Conservation (phyloP, 2,329 filamentous ascomycete species). For the Dichotomopilus funicola region DNA sequence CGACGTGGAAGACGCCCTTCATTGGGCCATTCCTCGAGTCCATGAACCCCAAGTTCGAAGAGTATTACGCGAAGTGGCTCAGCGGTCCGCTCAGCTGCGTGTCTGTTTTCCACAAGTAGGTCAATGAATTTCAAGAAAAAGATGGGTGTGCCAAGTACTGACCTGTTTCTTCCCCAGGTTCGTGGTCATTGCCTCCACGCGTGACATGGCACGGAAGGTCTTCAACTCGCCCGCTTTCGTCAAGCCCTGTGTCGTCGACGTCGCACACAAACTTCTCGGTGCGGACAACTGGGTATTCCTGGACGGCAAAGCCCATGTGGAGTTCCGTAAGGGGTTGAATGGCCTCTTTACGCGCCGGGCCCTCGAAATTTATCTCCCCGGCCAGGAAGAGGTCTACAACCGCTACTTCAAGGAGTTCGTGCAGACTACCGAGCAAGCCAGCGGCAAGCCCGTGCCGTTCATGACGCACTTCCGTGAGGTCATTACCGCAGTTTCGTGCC, state of each 20-base stretch:
- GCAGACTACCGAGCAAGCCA: conserved; percentile 63
- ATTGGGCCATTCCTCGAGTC: conserved; percentile 96
- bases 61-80: conserved; percentile 88
- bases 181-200: conserved; percentile 90
- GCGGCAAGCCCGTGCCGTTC: conserved; percentile 72
- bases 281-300: conserved; percentile 95
- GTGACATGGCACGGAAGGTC: conserved; percentile 92
- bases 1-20: conserved; percentile 70
- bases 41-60: conserved; percentile 81
- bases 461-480: conserved; percentile 91
- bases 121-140: conserved; percentile 3
- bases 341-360: conserved; percentile 88
- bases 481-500: conserved; percentile 90
- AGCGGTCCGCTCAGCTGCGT: conserved; percentile 92
- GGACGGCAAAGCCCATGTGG: conserved; percentile 88
- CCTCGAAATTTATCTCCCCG: conserved; percentile 80
- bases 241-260: conserved; percentile 94
- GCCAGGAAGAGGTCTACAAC: conserved; percentile 87
- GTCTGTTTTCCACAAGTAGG: conserved; percentile 97
- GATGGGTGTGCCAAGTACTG: too few relatives aligned
- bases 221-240: conserved; percentile 90
- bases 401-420: conserved; percentile 77
- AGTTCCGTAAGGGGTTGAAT: conserved; percentile 95
- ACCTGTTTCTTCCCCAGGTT: conserved; percentile 52
- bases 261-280: conserved; percentile 87